Conservation (phyloP, 1,284 basidiomycete species). For the Malassezia furfur region DNA sequence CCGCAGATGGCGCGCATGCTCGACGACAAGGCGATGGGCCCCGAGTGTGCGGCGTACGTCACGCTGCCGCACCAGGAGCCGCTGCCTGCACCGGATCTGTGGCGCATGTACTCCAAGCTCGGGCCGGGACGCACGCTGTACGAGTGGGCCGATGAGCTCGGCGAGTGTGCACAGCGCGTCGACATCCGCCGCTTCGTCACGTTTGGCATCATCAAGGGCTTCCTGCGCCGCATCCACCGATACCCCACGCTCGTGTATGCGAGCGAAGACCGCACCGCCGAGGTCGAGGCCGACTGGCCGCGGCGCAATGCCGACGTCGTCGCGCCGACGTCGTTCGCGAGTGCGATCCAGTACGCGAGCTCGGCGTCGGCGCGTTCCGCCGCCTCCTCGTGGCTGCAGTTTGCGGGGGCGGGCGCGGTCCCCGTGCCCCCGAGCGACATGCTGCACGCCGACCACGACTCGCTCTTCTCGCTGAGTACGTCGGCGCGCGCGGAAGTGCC, state of each 20-base stretch:
- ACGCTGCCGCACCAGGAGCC: slow-evolving; percentile 59
- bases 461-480: not conserved
- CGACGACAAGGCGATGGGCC: slow-evolving; percentile 67
- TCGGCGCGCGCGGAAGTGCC: not conserved
- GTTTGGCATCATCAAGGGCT: slow-evolving; percentile 98
- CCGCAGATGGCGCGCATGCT: slow-evolving; percentile 75
- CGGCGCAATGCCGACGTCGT: not conserved
- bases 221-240: slow-evolving; percentile 79
- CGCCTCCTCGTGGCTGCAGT: slow-evolving; percentile 3
- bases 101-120: slow-evolving; percentile 77
- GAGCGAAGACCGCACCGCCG: slow-evolving; percentile 6
- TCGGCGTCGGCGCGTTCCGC: not conserved
- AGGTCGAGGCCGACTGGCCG: slow-evolving; percentile 6
- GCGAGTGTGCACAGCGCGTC: slow-evolving; percentile 57
- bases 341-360: not conserved
- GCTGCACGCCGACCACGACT: not conserved
- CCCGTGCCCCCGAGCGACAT: not conserved
- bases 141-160: slow-evolving; percentile 76
- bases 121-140: slow-evolving; percentile 71
- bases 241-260: slow-evolving; percentile 64
- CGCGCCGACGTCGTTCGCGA: not conserved
- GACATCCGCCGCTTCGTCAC: slow-evolving; percentile 90
- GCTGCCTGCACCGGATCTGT: slow-evolving; percentile 53
- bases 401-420: not conserved
- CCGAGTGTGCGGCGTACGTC: slow-evolving; percentile 82